Evolutionary conservation across 352 stramenopile species (phyloP).

Genomic region (Nothophytophthora sp.): DNA sequence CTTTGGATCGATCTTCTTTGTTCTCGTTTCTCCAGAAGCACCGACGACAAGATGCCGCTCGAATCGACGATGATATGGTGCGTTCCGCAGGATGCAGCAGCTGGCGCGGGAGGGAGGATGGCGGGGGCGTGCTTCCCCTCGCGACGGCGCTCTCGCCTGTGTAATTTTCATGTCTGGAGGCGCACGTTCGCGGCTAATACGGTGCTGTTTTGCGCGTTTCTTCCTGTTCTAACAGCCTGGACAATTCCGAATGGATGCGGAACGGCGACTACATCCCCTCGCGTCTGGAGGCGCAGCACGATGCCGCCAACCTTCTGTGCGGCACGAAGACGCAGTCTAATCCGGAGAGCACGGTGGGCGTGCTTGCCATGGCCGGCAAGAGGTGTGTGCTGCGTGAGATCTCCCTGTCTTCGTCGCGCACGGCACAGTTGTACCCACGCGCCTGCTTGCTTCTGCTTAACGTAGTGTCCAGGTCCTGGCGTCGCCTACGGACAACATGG

Average conservation of each 20-base stretch:
- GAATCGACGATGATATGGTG: constrained; percentile 91
- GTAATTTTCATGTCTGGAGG: no score
- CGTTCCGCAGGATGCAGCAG: no score
- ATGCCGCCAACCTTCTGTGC: constrained; percentile 98
- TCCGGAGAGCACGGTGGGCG: constrained; percentile 98
- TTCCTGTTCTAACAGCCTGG: constrained; percentile 78
- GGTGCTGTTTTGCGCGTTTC: constrained; percentile 6
- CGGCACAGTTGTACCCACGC: no score
- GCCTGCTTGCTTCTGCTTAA: constrained; percentile 7
- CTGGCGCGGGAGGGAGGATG: no score
- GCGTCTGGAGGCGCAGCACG: constrained; percentile 97
- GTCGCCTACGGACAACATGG: constrained; percentile 98
- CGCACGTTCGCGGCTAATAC: no score
- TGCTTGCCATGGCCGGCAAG: constrained; percentile 95
- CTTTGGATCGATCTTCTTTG: no score
- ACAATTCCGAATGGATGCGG: constrained; percentile 99
- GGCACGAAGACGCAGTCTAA: constrained; percentile 97
- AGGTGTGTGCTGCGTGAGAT: no score
- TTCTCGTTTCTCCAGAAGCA: no score
- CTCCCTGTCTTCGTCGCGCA: no score
- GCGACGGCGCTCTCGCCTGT: no score
- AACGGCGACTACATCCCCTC: constrained; percentile 99
- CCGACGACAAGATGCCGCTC: constrained; percentile 69
- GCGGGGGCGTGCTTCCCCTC: no score
- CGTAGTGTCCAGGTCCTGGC: constrained; percentile 93